Evolutionary conservation across 2,329 filamentous ascomycete species (phyloP).

Genomic region (Claviceps fusiformis): DNA sequence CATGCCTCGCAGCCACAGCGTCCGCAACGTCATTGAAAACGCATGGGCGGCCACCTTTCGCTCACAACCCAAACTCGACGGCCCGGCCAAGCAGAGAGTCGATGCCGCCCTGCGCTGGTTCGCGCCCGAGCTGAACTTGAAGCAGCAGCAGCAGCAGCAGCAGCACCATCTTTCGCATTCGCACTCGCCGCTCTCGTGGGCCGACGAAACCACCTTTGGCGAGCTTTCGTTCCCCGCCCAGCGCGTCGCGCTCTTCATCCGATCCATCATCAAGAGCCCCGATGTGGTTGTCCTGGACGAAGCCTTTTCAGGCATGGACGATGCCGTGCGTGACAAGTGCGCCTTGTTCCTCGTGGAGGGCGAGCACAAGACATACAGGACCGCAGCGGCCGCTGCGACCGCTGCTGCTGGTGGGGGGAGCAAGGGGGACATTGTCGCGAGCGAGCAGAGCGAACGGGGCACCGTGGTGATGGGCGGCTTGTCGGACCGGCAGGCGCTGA

Average conservation of each 20-base stretch:
- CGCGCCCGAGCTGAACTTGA: slow-evolving; percentile 58
- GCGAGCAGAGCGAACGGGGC: slow-evolving; percentile 21
- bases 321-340: slow-evolving; percentile 72
- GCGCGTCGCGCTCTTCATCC: slow-evolving; percentile 70
- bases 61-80: slow-evolving; percentile 50
- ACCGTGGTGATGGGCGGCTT: slow-evolving; percentile 47
- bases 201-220: slow-evolving; percentile 54
- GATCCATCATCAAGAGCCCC: slow-evolving; percentile 65
- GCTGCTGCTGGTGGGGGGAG: slow-evolving; percentile 4
- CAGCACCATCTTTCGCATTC: background rate
- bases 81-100: slow-evolving; percentile 43
- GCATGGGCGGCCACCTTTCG: slow-evolving; percentile 86
- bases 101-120: slow-evolving; percentile 66
- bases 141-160: background rate
- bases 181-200: slow-evolving; percentile 39
- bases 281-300: slow-evolving; percentile 80
- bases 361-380: slow-evolving; percentile 30
- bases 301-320: slow-evolving; percentile 76
- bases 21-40: slow-evolving; percentile 65
- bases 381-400: too few species aligned
- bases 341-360: slow-evolving; percentile 63
- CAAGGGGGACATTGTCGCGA: slow-evolving; percentile 28
- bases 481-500: slow-evolving; percentile 58
- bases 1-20: slow-evolving; percentile 65
- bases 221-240: slow-evolving; percentile 70